Conservation (phyloP, 257 asterid genomes). For the Primulina eburnea region DNA sequence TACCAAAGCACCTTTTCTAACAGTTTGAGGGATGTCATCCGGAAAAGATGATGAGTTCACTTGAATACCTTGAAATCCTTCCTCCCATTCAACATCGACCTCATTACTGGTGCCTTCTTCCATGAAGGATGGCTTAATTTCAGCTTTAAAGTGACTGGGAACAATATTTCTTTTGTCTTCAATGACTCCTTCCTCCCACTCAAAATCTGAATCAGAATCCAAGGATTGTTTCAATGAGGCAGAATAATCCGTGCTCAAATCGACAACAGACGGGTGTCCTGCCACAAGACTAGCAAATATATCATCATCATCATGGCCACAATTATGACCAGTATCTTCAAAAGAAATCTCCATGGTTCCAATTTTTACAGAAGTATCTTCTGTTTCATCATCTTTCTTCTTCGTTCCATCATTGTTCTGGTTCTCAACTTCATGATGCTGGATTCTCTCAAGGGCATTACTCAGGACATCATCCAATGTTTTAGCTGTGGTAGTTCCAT, state of each 20-base stretch:
- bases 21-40: slow-evolving; percentile 31
- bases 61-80: slow-evolving; percentile 47
- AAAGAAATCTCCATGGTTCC: slow-evolving; percentile 77
- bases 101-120: slow-evolving; percentile 45
- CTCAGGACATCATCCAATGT: slow-evolving; percentile 32
- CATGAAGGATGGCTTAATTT: slow-evolving; percentile 22
- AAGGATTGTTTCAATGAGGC: slow-evolving; percentile 31
- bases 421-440: slow-evolving; percentile 31
- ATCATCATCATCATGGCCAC: slow-evolving; percentile 53
- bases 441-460: slow-evolving; percentile 28
- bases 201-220: slow-evolving; percentile 51
- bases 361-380: slow-evolving; percentile 28
- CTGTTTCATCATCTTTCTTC: slow-evolving; percentile 29
- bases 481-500: slow-evolving; percentile 20
- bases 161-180: slow-evolving; percentile 29
- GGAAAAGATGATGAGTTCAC: slow-evolving; percentile 37
- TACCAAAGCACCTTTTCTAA: slow-evolving; percentile 55
- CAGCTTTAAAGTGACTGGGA: slow-evolving; percentile 20
- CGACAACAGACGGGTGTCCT: slow-evolving; percentile 45
- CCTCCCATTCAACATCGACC: slow-evolving; percentile 83
- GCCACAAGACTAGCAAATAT: slow-evolving; percentile 71
- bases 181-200: slow-evolving; percentile 72
- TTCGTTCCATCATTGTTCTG: slow-evolving; percentile 27
- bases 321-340: slow-evolving; percentile 45
- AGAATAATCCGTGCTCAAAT: slow-evolving; percentile 42